A percentile compares a stretch with the other conserved stretches of the same genome.
These are phyloP conservation scores for Gastroboletus turbinatus DNA, from an alignment of 1,284 basidiomycete species.

Conservation along the genomic window DNA sequence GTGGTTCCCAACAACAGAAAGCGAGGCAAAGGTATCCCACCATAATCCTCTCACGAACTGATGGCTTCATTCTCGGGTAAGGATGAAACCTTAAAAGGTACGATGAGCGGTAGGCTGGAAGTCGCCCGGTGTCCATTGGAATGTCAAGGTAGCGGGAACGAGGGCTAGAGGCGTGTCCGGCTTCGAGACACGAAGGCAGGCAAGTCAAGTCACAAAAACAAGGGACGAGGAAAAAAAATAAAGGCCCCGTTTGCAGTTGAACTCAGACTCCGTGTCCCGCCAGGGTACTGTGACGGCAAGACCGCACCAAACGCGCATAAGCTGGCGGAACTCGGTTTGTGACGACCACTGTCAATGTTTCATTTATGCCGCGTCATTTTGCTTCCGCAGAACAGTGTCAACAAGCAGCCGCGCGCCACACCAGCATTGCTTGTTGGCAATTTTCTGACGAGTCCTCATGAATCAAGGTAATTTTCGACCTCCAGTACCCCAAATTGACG, in stretches of 20 bases:
- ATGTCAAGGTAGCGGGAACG: background rate
- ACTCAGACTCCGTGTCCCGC: constrained; percentile 21
- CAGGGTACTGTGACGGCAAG: constrained; percentile 28
- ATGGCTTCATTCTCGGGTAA: constrained; percentile 27
- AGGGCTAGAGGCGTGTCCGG: background rate
- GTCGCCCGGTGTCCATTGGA: constrained; percentile 19
- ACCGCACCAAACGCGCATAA: constrained; percentile 28
- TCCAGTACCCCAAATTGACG: background rate
- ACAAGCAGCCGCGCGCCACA: background rate
- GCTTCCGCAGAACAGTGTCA: constrained; percentile 17
- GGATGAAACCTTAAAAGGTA: constrained; percentile 31
- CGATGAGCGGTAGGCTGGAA: constrained; percentile 33
- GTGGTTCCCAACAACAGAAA: constrained; percentile 2
- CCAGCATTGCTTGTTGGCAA: background rate
- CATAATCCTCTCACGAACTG: constrained; percentile 26
- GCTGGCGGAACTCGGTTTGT: constrained; percentile 18
- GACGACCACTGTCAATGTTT: constrained; percentile 17
- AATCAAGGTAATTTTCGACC: constrained; percentile 6
- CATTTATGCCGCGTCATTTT: constrained; percentile 10
- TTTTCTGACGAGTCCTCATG: background rate
- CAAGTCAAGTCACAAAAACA: constrained; percentile 1
- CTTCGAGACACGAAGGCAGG: constrained; percentile 2
- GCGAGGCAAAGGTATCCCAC: constrained; percentile 16
- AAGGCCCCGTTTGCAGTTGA: constrained; percentile 13
- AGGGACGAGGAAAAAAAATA: constrained; percentile 2